Percentiles rank a stretch among this genome's conserved stretches.
Evolutionary conservation across 176 grass and related monocot species (phyloP).

Genomic region (Carex scoparia): DNA sequence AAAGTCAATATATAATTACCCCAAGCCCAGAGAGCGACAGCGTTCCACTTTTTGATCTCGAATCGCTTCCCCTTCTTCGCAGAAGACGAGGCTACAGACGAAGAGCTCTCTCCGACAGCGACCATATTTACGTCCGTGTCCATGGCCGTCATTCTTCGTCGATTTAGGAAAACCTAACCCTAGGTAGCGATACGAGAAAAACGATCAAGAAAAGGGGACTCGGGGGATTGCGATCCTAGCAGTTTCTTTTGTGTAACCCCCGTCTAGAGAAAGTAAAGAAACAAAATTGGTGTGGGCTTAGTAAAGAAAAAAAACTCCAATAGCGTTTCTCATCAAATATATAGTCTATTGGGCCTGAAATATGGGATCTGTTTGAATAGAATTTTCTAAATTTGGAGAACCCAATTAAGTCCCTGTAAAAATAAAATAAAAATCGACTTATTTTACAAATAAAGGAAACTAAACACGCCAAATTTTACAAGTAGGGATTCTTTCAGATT

Average conservation of each 20-base stretch:
- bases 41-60: conserved; percentile 99
- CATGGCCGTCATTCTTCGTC: conserved; percentile 64
- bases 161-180: conserved; percentile 22
- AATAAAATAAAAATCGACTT: background rate
- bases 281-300: background rate
- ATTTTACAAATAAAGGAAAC: background rate
- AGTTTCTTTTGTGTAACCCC: no score
- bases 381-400: background rate
- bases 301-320: background rate
- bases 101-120: conserved; percentile 44
- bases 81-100: conserved; percentile 29
- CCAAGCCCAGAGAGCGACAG: conserved; percentile 98
- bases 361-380: background rate
- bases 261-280: background rate
- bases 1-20: conserved; percentile 33
- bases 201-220: conserved; percentile 6
- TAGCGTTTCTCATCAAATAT: background rate
- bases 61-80: conserved; percentile 82
- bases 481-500: background rate
- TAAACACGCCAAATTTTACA: background rate
- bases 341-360: background rate
- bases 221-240: background rate
- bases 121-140: conserved; percentile 69
- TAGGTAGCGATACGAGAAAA: conserved; percentile 2
- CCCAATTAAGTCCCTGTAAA: background rate